Evolutionary conservation across 768 basidiomycete species (phyloP), one percentile per base, ranked within the genome.

Genomic region (Rhodosporidiobolus odoratus): DNA sequence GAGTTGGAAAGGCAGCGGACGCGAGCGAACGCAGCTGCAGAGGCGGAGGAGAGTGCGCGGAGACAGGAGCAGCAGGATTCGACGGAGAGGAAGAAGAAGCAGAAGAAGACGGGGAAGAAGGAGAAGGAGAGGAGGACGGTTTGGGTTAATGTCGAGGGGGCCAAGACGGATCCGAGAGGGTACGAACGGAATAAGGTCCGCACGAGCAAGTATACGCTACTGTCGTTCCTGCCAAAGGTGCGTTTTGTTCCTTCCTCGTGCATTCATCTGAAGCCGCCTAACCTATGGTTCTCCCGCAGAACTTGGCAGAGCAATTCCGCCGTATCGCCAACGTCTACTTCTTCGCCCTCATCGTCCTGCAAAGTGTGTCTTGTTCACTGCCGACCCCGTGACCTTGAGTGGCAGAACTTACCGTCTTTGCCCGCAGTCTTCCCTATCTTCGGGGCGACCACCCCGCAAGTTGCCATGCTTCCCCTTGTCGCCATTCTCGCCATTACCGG

Each of bases 311-410:
- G 80, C 95, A 99, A 78, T 99, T 98, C 78, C 84, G 91, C 71
- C 85, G 94, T 47, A 86, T 92, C 59, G 93, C 93, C 67, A 98
- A 98, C 80, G 81, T 98, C 56, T 99, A 92, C 82, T 98, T 96
- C 82, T 66, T 77, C 43, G 70, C 65, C 25, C 73, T 76, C 47
- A 62, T 76, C 34, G 52, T 77, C 60, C 81, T 93, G 19, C 89
- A 92, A 83, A 76, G 89, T 90, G 74, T 70, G 85, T 78, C 30
- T 47, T 32, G 15, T 25, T 30, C 54, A 17, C 16, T 27, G 50
- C 50, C 30, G 40, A 21, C 19, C 53, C 35, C 35, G 32, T 62
- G 58, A 38, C 40, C 35, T 23, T 73, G 76, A 12, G 43, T 13
- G 43, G 43, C 43, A 23, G 23, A 23, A 9, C 70, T 58, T 56